Percentiles rank a stretch among this genome's conserved stretches.
phyloP scores from a whole-genome alignment of 2,329 filamentous ascomycete species.

The Paecilomyces fulvus region DNA sequence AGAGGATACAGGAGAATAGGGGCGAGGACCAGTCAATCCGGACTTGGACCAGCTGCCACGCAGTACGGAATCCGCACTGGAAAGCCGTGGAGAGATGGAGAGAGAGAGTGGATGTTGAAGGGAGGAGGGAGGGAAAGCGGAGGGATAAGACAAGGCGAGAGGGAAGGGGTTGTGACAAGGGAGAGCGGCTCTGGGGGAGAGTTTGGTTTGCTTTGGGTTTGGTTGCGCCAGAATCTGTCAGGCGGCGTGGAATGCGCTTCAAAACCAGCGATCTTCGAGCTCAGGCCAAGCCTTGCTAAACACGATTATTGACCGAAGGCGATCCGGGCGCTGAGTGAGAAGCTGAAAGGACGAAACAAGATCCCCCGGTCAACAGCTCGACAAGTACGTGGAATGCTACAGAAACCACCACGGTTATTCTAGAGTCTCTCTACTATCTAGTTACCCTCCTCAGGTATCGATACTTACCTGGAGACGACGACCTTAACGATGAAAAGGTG shows the following conservation, averaged over 20 bases:
- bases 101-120: slow-evolving; percentile 4
- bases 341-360: no score
- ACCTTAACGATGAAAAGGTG: no score
- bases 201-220: not conserved
- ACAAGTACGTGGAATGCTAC: no score
- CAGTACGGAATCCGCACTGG: slow-evolving; percentile 4
- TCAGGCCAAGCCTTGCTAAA: not conserved
- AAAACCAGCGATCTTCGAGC: not conserved
- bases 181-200: not conserved
- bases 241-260: not conserved
- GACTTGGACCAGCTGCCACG: slow-evolving; percentile 5
- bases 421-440: no score
- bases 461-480: no score
- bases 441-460: no score
- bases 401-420: no score
- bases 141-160: slow-evolving; percentile 3
- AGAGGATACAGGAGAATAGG: not conserved
- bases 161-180: not conserved
- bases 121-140: slow-evolving; percentile 3
- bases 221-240: not conserved
- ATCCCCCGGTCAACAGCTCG: no score
- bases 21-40: not conserved
- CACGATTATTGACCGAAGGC: not conserved
- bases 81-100: slow-evolving; percentile 6
- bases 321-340: not conserved